These are phyloP conservation scores for Plantago elongata DNA, from an alignment of 257 asterid species.

Conservation along the genomic window DNA sequence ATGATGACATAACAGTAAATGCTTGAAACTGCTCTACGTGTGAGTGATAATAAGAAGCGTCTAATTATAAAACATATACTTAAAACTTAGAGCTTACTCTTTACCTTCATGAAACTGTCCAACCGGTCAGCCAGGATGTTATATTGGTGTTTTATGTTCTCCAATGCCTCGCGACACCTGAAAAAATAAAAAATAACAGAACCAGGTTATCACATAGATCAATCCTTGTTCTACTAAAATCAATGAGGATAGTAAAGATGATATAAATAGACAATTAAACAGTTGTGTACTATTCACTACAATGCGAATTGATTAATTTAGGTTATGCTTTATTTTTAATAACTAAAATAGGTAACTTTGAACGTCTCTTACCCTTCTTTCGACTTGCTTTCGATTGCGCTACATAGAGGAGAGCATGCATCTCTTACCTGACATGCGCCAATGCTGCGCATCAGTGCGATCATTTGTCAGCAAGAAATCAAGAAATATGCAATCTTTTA, in stretches of 20 bases:
- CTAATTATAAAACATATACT: too few relatives aligned
- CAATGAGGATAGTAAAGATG: too few relatives aligned
- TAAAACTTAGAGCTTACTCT: neutral
- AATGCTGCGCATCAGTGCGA: conserved; percentile 25
- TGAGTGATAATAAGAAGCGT: too few relatives aligned
- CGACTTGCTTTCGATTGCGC: conserved; percentile 19
- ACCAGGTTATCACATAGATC: neutral
- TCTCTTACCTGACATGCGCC: conserved; percentile 34
- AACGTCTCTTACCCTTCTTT: conserved; percentile 27
- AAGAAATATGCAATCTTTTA: neutral
- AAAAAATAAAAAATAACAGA: too few relatives aligned
- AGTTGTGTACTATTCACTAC: too few relatives aligned
- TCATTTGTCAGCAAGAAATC: neutral
- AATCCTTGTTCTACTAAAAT: too few relatives aligned
- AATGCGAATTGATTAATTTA: too few relatives aligned
- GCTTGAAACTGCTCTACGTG: too few relatives aligned
- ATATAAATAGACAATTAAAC: too few relatives aligned
- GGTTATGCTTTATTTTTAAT: too few relatives aligned
- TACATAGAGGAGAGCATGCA: conserved; percentile 18
- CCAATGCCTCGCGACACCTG: conserved; percentile 28
- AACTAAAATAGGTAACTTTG: too few relatives aligned
- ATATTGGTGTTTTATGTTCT: conserved; percentile 18
- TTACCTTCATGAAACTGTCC: conserved; percentile 25
- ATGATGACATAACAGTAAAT: too few relatives aligned
- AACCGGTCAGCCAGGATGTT: conserved; percentile 16